Evolutionary conservation across 1,284 basidiomycete species (phyloP), one percentile per base, ranked within the genome.

Genomic region (Cryptococcus sp.): DNA sequence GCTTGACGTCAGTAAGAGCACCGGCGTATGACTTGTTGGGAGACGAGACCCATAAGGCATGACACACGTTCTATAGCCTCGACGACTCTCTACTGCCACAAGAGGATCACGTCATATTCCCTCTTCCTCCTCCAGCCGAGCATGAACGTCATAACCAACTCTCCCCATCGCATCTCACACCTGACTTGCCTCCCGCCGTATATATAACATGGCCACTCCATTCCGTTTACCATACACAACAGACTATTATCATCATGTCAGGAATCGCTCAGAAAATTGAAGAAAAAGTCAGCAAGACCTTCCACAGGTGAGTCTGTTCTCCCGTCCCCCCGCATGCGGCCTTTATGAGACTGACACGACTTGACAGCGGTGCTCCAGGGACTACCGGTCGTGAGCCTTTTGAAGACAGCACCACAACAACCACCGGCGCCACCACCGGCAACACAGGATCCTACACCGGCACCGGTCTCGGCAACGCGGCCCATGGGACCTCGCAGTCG

Each of bases 311-410:
- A 50, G 53, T 33, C n/a, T 21, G 46, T 33, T 42, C 21, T 7
- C 11, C 7, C 2, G 21, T 23, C 37, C 36, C 11, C 15, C 36
- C 21, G 28, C 54, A 15, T 3, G 40, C 8, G 33, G 2, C 16
- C 16, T 15, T 35, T 15, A 12, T 37, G 9, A 16, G 18, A n/a
- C 21, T 56, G 20, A 33, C 37, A 5, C 16, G 28, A 33, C 28
- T 11, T 35, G 33, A 13, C 50, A 65, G 63, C 52, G 68, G 68
- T 35, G 57, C 57, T 28, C 62, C 63, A 35, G 66, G 65, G 28
- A 68, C 66, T n/a, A 66, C 66, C 36, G 68, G 68, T 42, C 63
- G 68, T 39, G 68, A 70, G 55, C 63, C 63, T 4, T 70, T 70
- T 46, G 66, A 68, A 50, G 61, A 66, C 37, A 50, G 52, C 47